Evolutionary conservation across 2,329 filamentous ascomycete genomes (phyloP).

Genomic region (Xylaria sp.): DNA sequence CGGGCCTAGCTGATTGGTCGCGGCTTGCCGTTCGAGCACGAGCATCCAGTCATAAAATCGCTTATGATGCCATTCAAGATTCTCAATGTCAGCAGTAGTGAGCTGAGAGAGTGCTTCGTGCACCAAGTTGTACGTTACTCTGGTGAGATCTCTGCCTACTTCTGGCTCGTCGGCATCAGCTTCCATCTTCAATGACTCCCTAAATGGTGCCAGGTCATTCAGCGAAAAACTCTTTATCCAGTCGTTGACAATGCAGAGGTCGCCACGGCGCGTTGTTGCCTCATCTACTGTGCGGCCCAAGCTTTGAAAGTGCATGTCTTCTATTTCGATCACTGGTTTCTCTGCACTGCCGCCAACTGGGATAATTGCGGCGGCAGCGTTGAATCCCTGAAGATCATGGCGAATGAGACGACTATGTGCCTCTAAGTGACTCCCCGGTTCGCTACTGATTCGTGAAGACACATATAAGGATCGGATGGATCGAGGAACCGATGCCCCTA

Average conservation of each 20-base stretch:
- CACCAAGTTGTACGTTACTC: constrained; percentile 22
- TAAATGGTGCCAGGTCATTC: constrained; percentile 5
- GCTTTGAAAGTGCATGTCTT: constrained; percentile 27
- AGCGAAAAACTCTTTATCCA: constrained; percentile 14
- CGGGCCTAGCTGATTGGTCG: constrained; percentile 16
- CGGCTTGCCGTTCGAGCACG: constrained; percentile 5
- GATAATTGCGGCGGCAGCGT: constrained; percentile 9
- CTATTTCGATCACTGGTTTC: constrained; percentile 24
- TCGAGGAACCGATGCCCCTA: constrained; percentile 31
- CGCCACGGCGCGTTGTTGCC: neutral
- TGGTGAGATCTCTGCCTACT: constrained; percentile 18
- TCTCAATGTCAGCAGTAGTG: constrained; percentile 10
- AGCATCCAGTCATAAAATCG: constrained; percentile 30
- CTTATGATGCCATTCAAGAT: constrained; percentile 27
- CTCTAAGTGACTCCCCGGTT: constrained; percentile 23
- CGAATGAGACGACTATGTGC: constrained; percentile 26
- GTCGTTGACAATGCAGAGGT: constrained; percentile 21
- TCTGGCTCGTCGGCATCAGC: constrained; percentile 5
- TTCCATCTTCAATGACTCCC: constrained; percentile 7
- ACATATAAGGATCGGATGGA: constrained; percentile 34
- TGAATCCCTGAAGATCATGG: constrained; percentile 23
- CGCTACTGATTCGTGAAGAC: constrained; percentile 31
- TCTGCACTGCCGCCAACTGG: neutral
- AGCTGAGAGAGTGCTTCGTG: constrained; percentile 23
- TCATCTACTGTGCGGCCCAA: constrained; percentile 17